Evolutionary conservation across 305 asterid genomes (phyloP).

Genomic region (Ajuga reptans): DNA sequence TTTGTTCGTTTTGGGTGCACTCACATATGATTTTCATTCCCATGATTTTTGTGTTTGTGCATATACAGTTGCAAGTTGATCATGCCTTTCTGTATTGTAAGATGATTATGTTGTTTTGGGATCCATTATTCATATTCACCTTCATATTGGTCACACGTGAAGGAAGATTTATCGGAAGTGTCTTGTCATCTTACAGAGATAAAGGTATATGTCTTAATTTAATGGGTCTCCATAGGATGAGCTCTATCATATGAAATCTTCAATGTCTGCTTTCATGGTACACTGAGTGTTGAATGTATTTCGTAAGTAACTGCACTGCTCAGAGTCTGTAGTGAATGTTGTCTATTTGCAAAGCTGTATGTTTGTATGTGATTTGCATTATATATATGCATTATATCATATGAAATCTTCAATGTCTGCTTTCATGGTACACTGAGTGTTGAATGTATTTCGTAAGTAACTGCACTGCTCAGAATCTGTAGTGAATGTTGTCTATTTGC

Average conservation of each 20-base stretch:
- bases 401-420: background rate
- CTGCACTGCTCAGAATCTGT: background rate
- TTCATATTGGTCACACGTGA: background rate
- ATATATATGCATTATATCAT: background rate
- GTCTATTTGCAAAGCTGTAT: background rate
- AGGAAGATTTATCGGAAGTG: background rate
- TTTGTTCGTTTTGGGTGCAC: background rate
- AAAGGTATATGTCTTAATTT: background rate
- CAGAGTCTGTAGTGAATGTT: background rate
- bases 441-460: background rate
- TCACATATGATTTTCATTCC: background rate
- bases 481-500: background rate
- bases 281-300: background rate
- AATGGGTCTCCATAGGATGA: background rate
- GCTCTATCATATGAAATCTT: slow-evolving; percentile 4
- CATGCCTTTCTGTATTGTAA: background rate
- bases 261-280: background rate
- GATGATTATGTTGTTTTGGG: background rate
- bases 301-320: background rate
- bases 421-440: background rate
- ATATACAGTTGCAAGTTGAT: background rate
- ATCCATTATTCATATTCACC: background rate
- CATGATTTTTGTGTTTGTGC: background rate
- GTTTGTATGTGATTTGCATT: slow-evolving; percentile 4
- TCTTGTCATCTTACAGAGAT: background rate